Base-by-base conservation (phyloP, 176 grass and related monocot species). In the Elymus sibiricus region DNA sequence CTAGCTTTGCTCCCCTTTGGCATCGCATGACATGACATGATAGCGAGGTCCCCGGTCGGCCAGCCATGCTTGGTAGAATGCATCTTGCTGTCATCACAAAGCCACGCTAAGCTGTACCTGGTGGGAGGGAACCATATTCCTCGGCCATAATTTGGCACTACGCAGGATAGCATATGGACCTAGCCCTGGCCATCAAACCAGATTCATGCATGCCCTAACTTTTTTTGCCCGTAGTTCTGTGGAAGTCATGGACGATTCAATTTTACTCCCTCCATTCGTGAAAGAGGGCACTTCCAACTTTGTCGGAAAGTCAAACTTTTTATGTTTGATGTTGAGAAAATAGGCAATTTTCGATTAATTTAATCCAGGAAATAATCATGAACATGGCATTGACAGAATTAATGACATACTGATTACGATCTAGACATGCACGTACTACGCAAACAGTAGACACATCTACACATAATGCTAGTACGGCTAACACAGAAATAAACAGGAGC, bases 31-130 rank as follows among this genome's bases (percentile, higher is more conserved):
- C 74, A 44, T 58, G 56, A 24, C 51, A 55, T 35, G 75, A 61
- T 74, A 39, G 42, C 15, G 67, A 86, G 85, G 85, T 86, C 77
- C 77, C 55, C 64, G 15, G 62, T 27, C 12, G 62, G 62, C 62
- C 6, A 39, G 34, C 62, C 29, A 65, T 46, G 38, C 9, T 10
- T 11, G 19, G 64, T 44, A 59, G 15, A 59, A 22, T 62, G 65
- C 65, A 79, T 47, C 84, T 24, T 86, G 84, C 51, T 79, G 26
- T 79, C 64, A 35, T 8, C 76, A 11, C 7, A 70, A 70, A 69
- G 75, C 75, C 59, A 66, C 5, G 25, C 37, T 62, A 64, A 80
- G 63, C 15, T 40, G 46, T 68, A 67, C 31, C 67, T 51, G 7
- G 9, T 26, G 28, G 34, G 46, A 66, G 83, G 73, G 60, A 77